Conservation (phyloP, 352 stramenopile genomes). For the Globisporangium cystogenes region DNA sequence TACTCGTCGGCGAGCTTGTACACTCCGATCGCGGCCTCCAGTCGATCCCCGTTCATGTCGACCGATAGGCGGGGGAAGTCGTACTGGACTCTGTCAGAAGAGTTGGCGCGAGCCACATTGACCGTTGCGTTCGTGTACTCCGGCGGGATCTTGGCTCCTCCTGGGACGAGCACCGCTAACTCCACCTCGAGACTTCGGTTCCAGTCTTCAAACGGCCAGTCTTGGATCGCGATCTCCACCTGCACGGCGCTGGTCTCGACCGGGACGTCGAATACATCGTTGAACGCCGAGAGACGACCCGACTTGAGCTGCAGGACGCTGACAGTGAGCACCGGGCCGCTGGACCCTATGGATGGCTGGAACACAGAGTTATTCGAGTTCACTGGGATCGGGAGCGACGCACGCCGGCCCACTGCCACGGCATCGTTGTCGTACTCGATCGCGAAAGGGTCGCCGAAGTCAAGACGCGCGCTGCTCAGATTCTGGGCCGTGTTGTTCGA, state of each 20-base stretch:
- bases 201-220: not conserved
- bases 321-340: not conserved
- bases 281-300: not conserved
- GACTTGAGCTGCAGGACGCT: not conserved
- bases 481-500: not conserved
- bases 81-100: not conserved
- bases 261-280: not conserved
- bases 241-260: not conserved
- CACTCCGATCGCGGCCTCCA: not conserved
- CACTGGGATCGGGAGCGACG: not conserved
- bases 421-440: not conserved
- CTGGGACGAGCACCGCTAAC: not conserved
- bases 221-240: not conserved
- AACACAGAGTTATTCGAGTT: not conserved
- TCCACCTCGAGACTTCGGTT: not conserved
- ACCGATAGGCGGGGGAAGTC: not conserved
- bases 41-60: not conserved
- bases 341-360: not conserved
- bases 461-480: not conserved
- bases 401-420: not conserved
- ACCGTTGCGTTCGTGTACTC: not conserved
- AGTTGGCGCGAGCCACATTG: not conserved
- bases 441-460: not conserved
- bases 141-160: not conserved
- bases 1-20: conserved; percentile 11